A percentile compares a stretch with the other conserved stretches of the same genome.
Conservation (phyloP, 805 yeast species). For the Hanseniaspora vineae region DNA sequence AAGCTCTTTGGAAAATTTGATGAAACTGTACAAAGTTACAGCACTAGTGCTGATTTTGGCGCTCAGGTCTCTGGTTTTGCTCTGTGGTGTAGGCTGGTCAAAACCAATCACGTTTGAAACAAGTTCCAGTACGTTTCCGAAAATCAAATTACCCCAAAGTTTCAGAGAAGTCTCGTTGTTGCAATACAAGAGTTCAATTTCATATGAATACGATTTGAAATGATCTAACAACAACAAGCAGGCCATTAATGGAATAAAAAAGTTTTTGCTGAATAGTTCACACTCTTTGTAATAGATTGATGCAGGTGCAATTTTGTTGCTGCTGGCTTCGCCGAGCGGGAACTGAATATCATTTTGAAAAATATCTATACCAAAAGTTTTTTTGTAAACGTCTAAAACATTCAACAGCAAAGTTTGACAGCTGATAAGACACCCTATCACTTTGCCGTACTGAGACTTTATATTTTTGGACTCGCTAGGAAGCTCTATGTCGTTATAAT, state of each 20-base stretch:
- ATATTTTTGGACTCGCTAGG: conserved; percentile 5
- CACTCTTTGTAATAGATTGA: conserved; percentile 10
- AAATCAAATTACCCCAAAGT: too few relatives aligned
- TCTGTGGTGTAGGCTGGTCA: too few relatives aligned
- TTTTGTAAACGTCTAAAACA: background rate
- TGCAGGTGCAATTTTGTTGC: too few relatives aligned
- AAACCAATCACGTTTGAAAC: too few relatives aligned
- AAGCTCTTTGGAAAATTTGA: conserved; percentile 23
- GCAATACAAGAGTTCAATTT: background rate
- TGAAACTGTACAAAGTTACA: conserved; percentile 22
- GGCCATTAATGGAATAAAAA: conserved; percentile 13
- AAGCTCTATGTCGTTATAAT: conserved; percentile 4
- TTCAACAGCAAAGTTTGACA: background rate
- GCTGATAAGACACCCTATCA: background rate
- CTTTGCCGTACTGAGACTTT: background rate
- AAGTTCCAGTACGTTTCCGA: too few relatives aligned
- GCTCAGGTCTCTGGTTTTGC: too few relatives aligned
- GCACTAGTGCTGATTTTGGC: background rate
- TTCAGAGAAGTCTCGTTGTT: too few relatives aligned
- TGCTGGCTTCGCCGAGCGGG: too few relatives aligned
- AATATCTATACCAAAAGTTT: background rate
- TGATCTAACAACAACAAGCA: conserved; percentile 13
- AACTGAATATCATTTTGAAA: conserved; percentile 1
- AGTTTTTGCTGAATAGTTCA: conserved; percentile 13
- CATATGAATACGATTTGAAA: conserved; percentile 3